phyloP scores from a whole-genome alignment of 805 yeast species.

The Hanseniaspora guilliermondii region DNA sequence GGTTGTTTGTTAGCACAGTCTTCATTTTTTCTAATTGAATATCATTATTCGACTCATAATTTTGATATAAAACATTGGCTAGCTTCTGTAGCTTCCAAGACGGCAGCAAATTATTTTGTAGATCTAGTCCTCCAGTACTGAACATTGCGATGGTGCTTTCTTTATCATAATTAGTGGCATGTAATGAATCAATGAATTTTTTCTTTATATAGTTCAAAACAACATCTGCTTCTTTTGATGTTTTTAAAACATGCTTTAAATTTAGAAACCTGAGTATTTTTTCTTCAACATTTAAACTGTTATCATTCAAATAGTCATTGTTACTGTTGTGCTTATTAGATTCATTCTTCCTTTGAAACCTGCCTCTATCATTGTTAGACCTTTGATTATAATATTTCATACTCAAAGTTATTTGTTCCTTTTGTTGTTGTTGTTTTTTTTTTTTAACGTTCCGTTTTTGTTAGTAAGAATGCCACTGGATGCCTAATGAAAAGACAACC shows the following conservation, averaged over 20 bases:
- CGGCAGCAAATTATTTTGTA: conserved; percentile 2
- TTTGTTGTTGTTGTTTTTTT: too few species aligned
- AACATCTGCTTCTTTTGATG: background rate
- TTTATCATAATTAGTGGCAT: background rate
- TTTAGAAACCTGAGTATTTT: conserved; percentile 3
- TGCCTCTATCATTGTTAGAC: conserved; percentile 23
- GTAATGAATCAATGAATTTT: background rate
- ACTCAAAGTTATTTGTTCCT: too few species aligned
- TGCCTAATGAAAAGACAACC: too few species aligned
- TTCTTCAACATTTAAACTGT: conserved; percentile 1
- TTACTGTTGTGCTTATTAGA: background rate
- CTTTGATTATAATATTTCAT: conserved; percentile 9
- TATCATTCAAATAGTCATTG: background rate
- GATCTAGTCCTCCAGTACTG: background rate
- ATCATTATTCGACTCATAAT: conserved; percentile 8
- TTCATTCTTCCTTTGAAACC: conserved; percentile 15
- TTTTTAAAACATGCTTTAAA: background rate
- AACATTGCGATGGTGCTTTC: background rate
- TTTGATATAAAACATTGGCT: background rate
- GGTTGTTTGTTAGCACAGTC: background rate
- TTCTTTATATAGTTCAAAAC: background rate
- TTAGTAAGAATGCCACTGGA: too few species aligned
- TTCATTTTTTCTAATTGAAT: background rate
- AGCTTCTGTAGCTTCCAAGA: conserved; percentile 10
- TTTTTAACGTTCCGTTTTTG: too few species aligned